A percentile compares a stretch with the other conserved stretches of the same genome.
Evolutionary conservation across 2,329 filamentous ascomycete species (phyloP).

Genomic region (Rutstroemia sydowiana): DNA sequence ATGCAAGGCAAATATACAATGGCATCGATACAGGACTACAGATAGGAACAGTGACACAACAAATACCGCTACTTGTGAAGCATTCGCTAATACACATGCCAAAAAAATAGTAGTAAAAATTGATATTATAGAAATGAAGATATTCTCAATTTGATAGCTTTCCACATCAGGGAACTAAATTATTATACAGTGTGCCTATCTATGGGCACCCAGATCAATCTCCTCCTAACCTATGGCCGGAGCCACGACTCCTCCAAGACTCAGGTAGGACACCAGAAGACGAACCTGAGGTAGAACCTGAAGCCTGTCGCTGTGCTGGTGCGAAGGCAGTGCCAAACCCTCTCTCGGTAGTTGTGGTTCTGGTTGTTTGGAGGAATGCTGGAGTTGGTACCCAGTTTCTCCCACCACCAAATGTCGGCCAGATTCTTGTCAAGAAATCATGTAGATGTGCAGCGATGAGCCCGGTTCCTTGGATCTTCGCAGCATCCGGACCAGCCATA

Average conservation of each 20-base stretch:
- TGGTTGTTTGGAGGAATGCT: constrained; percentile 48
- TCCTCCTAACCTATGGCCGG: constrained; percentile 55
- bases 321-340: constrained; percentile 57
- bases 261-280: constrained; percentile 49
- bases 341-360: constrained; percentile 40
- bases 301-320: constrained; percentile 25
- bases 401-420: constrained; percentile 82
- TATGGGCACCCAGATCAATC: constrained; percentile 12
- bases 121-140: too few relatives aligned
- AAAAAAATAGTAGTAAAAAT: too few relatives aligned
- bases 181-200: neutral
- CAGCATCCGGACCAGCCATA: constrained; percentile 48
- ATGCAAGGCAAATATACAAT: too few relatives aligned
- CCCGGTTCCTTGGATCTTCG: constrained; percentile 65
- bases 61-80: too few relatives aligned
- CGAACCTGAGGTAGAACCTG: constrained; percentile 37
- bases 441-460: constrained; percentile 81
- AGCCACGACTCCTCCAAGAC: constrained; percentile 56
- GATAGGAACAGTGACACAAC: too few relatives aligned
- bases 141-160: too few relatives aligned
- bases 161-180: too few relatives aligned
- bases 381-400: constrained; percentile 71
- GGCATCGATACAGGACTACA: too few relatives aligned
- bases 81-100: too few relatives aligned
- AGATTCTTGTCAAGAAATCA: constrained; percentile 82